These are phyloP conservation scores for Teratosphaeria gauchensis DNA, from an alignment of 2,329 filamentous ascomycete species.

Conservation along the genomic window DNA sequence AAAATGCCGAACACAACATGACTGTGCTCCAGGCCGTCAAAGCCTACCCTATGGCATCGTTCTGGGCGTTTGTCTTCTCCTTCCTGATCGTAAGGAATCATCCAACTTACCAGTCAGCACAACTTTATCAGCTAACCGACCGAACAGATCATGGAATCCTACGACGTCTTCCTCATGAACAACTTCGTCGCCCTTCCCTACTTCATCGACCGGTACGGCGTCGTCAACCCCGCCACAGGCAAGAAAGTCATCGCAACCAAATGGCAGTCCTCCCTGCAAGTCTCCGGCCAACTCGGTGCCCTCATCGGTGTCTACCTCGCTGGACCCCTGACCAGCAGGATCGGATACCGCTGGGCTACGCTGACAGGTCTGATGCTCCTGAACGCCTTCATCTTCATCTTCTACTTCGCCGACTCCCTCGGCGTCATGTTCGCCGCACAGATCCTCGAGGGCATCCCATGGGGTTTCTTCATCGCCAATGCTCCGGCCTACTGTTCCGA, in stretches of 20 bases:
- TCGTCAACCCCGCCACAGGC: conserved; percentile 15
- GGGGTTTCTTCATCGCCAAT: conserved; percentile 59
- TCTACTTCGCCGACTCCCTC: conserved; percentile 45
- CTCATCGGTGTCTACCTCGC: conserved; percentile 51
- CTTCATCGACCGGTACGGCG: conserved; percentile 42
- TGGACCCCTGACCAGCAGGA: conserved; percentile 49
- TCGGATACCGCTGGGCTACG: conserved; percentile 53
- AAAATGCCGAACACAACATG: conserved; percentile 46
- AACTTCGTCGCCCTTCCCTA: conserved; percentile 45
- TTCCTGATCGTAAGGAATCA: conserved; percentile 43
- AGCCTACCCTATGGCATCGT: conserved; percentile 44
- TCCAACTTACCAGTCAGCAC: background rate
- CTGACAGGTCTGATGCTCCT: conserved; percentile 46
- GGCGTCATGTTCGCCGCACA: conserved; percentile 43
- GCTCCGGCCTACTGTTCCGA: conserved; percentile 54
- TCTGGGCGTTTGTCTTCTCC: conserved; percentile 48
- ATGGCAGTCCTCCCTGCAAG: conserved; percentile 52
- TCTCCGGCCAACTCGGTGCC: conserved; percentile 48
- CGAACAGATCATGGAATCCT: conserved; percentile 54
- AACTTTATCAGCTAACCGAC: background rate
- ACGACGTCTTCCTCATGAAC: conserved; percentile 52
- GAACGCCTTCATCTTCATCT: conserved; percentile 52
- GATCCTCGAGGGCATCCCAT: conserved; percentile 52
- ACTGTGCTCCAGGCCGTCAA: conserved; percentile 40
- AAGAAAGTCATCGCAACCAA: conserved; percentile 37